Evolutionary conservation across 495 filamentous ascomycete species (phyloP).

Genomic region (Talaromyces adpressus): DNA sequence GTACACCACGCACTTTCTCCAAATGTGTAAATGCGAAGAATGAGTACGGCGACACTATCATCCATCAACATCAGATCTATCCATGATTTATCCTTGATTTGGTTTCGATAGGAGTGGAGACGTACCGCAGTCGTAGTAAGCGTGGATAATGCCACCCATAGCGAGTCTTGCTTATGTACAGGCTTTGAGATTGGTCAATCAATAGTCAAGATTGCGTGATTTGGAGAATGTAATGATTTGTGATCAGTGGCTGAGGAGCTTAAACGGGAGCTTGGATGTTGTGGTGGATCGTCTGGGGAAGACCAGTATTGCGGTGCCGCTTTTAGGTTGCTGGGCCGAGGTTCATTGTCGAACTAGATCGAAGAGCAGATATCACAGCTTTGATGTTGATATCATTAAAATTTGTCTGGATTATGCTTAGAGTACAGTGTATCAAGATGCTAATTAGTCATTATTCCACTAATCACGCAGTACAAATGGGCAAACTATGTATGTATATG

Average conservation of each 20-base stretch:
- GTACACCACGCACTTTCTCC: conserved; percentile 40
- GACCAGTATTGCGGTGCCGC: not conserved
- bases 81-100: too few species aligned
- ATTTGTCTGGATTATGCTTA: not conserved
- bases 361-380: not conserved
- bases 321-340: not conserved
- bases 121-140: conserved; percentile 53
- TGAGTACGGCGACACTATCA: conserved; percentile 60
- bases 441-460: too few species aligned
- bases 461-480: too few species aligned
- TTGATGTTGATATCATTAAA: not conserved
- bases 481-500: too few species aligned
- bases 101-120: not conserved
- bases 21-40: conserved; percentile 57
- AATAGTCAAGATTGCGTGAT: not conserved
- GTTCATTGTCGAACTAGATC: not conserved
- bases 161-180: not conserved
- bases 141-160: conserved; percentile 55
- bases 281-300: not conserved
- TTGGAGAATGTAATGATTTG: not conserved
- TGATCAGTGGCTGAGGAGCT: not conserved
- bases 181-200: not conserved
- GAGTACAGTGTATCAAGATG: not conserved
- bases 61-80: not conserved
- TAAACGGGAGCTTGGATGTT: not conserved